Conservation (phyloP, 768 basidiomycete species). For the Xanthoconium stramineum region DNA sequence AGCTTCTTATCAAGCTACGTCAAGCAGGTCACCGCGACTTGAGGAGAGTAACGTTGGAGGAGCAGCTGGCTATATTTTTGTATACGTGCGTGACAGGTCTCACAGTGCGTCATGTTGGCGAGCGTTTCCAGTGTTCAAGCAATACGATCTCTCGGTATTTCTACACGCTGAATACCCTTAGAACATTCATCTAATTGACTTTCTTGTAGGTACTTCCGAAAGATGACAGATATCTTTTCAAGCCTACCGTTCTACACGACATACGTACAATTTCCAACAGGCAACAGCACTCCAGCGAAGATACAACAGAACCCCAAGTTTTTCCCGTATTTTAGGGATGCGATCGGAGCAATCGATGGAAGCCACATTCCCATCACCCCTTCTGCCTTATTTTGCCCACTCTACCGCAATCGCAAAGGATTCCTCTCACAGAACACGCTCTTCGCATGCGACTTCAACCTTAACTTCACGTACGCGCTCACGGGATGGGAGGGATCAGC, state of each 20-base stretch:
- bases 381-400: background rate
- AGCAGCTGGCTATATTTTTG: too few relatives aligned
- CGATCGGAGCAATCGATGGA: background rate
- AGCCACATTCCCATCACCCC: too few relatives aligned
- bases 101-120: background rate
- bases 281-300: background rate
- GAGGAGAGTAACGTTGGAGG: background rate
- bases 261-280: background rate
- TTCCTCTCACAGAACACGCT: background rate
- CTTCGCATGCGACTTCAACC: background rate
- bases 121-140: background rate
- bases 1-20: background rate
- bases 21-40: background rate
- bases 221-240: background rate
- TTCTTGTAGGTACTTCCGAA: background rate
- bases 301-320: background rate
- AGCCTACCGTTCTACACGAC: background rate
- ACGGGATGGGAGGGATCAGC: background rate
- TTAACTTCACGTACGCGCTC: background rate
- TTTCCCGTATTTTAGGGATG: background rate
- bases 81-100: too few relatives aligned
- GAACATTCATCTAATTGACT: background rate
- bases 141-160: background rate
- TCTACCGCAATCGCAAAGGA: background rate
- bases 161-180: background rate